phyloP scores from a whole-genome alignment of 2,329 filamentous ascomycete genomes.

The Bipolaris sorokiniana region DNA sequence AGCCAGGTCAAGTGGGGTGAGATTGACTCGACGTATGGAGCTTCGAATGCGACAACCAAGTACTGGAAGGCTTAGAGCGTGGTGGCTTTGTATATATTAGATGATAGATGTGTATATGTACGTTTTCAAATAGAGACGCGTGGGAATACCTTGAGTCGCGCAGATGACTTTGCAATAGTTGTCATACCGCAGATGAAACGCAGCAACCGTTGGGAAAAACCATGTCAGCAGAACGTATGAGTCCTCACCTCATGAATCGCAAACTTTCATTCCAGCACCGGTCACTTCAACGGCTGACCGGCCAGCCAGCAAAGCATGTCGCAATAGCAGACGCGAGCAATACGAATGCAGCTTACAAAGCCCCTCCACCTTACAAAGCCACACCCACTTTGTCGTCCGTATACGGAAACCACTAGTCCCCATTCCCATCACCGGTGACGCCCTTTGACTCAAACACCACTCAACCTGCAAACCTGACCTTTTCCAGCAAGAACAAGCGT shows the following conservation, averaged over 20 bases:
- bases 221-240: too few relatives aligned
- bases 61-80: neutral
- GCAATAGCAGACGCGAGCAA: neutral
- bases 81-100: neutral
- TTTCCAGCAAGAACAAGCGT: neutral
- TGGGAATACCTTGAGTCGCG: too few relatives aligned
- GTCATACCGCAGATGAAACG: too few relatives aligned
- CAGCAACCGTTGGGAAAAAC: too few relatives aligned
- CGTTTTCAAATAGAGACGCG: too few relatives aligned
- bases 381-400: neutral
- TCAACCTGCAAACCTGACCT: neutral
- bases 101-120: neutral
- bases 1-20: slow-evolving; percentile 66
- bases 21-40: slow-evolving; percentile 61
- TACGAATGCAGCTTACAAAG: neutral
- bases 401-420: neutral
- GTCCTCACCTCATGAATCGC: neutral
- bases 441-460: neutral
- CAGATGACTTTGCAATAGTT: too few relatives aligned
- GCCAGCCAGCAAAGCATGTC: neutral
- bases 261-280: neutral
- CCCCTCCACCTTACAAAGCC: neutral
- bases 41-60: neutral
- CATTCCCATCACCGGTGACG: neutral
- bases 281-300: neutral